These are phyloP conservation scores for Vanrija pseudolonga DNA, from an alignment of 1,284 basidiomycete genomes.

Conservation along the genomic window DNA sequence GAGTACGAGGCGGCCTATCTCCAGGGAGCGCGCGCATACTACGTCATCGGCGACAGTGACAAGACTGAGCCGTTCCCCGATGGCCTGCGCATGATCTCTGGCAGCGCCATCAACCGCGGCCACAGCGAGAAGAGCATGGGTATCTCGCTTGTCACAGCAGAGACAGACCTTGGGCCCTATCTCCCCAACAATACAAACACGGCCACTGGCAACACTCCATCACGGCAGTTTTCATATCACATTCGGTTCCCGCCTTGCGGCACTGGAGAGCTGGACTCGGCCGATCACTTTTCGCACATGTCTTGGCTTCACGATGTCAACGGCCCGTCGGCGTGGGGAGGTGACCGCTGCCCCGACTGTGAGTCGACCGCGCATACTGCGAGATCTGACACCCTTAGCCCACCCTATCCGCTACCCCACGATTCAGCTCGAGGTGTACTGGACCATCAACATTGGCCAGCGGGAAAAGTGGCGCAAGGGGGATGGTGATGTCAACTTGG, in stretches of 20 bases:
- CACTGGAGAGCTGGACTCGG: slow-evolving; percentile 42
- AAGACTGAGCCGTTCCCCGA: slow-evolving; percentile 40
- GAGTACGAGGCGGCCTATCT: slow-evolving; percentile 29
- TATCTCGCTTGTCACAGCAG: slow-evolving; percentile 19
- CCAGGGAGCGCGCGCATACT: slow-evolving; percentile 36
- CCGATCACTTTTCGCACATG: slow-evolving; percentile 50
- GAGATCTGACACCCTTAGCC: neutral
- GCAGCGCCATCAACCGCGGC: slow-evolving; percentile 36
- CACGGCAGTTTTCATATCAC: slow-evolving; percentile 11
- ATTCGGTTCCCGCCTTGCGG: slow-evolving; percentile 40
- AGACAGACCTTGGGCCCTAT: slow-evolving; percentile 14
- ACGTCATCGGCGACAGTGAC: slow-evolving; percentile 9
- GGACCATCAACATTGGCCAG: slow-evolving; percentile 20
- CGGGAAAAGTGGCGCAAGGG: slow-evolving; percentile 26
- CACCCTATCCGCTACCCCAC: neutral
- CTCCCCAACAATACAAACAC: slow-evolving; percentile 7
- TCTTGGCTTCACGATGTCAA: slow-evolving; percentile 33
- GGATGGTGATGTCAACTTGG: neutral
- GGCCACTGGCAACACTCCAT: slow-evolving; percentile 16
- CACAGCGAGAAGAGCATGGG: slow-evolving; percentile 14
- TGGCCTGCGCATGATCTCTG: slow-evolving; percentile 51
- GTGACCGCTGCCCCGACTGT: neutral
- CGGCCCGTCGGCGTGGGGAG: slow-evolving; percentile 1
- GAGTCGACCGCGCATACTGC: no score
- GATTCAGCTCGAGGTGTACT: slow-evolving; percentile 22